phyloP scores from a whole-genome alignment of 2,329 filamentous ascomycete species.

The Neoscytalidium dimidiatum region DNA sequence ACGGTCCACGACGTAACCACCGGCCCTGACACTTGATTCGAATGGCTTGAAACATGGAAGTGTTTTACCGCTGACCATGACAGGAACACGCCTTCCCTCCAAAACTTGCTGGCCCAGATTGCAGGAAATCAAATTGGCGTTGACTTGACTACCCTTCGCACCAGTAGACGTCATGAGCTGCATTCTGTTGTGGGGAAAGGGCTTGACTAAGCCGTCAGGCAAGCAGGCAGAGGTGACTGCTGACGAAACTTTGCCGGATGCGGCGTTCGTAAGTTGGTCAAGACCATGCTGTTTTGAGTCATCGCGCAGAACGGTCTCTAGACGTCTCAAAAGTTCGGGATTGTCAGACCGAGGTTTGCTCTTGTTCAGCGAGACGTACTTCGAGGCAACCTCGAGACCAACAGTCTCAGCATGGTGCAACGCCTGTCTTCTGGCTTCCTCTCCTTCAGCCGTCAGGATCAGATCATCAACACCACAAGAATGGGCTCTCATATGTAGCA shows the following conservation, averaged over 20 bases:
- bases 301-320: constrained; percentile 89
- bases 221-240: constrained; percentile 77
- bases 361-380: constrained; percentile 82
- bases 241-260: constrained; percentile 70
- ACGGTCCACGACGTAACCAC: constrained; percentile 90
- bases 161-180: constrained; percentile 97
- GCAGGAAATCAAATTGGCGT: constrained; percentile 96
- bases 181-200: constrained; percentile 97
- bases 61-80: constrained; percentile 98
- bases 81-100: constrained; percentile 88
- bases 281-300: constrained; percentile 87
- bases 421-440: constrained; percentile 68
- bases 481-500: constrained; percentile 91
- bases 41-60: constrained; percentile 91
- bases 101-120: constrained; percentile 96
- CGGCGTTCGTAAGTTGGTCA: constrained; percentile 82
- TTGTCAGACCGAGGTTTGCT: constrained; percentile 64
- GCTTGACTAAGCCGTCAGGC: constrained; percentile 80
- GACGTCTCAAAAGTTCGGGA: constrained; percentile 70
- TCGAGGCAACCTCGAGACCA: constrained; percentile 77
- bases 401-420: constrained; percentile 67
- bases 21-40: constrained; percentile 84
- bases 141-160: constrained; percentile 89
- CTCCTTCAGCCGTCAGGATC: constrained; percentile 77
- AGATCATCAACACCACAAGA: constrained; percentile 98